A percentile compares a stretch with the other conserved stretches of the same genome.
These are phyloP conservation scores for Ilex paraguariensis DNA, from an alignment of 305 asterid genomes.

Conservation along the genomic window DNA sequence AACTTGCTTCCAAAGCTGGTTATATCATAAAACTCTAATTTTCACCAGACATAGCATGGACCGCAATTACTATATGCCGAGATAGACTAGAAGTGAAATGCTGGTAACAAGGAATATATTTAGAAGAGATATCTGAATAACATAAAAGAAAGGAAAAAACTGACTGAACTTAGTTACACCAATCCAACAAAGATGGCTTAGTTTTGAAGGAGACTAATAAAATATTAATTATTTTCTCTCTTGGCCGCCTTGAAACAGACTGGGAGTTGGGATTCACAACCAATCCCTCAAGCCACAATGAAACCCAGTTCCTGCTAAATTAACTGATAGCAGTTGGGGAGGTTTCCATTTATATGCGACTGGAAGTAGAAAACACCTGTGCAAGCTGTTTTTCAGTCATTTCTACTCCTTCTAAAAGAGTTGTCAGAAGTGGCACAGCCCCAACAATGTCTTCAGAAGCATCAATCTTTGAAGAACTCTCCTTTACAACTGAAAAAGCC, in stretches of 20 bases:
- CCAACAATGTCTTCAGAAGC: slow-evolving; percentile 56
- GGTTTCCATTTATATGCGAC: too few relatives aligned
- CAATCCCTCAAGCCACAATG: background rate
- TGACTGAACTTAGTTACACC: background rate
- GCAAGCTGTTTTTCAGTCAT: slow-evolving; percentile 92
- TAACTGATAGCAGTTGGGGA: too few relatives aligned
- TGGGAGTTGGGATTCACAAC: too few relatives aligned
- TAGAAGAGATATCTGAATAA: too few relatives aligned
- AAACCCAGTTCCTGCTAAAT: background rate
- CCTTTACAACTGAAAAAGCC: slow-evolving; percentile 92
- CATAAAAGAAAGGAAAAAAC: too few relatives aligned
- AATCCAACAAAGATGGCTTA: background rate
- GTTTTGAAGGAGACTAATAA: too few relatives aligned
- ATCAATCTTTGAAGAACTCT: slow-evolving; percentile 67
- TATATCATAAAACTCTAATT: background rate
- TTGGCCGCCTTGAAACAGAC: too few relatives aligned
- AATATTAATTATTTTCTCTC: too few relatives aligned
- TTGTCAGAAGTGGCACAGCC: slow-evolving; percentile 72
- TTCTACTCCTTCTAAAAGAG: slow-evolving; percentile 95
- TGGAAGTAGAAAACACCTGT: slow-evolving; percentile 44
- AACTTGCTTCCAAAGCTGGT: background rate
- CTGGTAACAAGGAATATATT: too few relatives aligned
- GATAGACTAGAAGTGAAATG: too few relatives aligned
- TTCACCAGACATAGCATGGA: background rate
- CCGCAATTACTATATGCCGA: background rate